A percentile compares a stretch with the other conserved stretches of the same genome.
phyloP scores from a whole-genome alignment of 371 early-diverging fungal genomes.

The Chytridium lagenaria region DNA sequence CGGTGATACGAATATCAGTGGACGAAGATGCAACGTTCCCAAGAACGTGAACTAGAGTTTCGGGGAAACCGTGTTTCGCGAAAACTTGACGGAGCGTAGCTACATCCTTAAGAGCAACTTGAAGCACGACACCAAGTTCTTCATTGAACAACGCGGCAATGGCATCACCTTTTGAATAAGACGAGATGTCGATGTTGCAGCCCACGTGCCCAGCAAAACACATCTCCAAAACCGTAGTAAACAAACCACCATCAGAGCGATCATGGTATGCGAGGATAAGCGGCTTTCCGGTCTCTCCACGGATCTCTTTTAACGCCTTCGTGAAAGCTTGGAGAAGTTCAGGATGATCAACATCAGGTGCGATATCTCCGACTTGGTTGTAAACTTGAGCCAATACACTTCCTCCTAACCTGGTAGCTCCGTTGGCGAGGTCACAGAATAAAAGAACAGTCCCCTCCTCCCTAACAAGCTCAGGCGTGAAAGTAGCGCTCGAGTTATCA shows the following conservation, averaged over 20 bases:
- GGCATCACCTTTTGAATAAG: constrained; percentile 61
- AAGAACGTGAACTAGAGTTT: constrained; percentile 63
- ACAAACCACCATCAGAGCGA: constrained; percentile 95
- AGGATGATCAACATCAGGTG: constrained; percentile 87
- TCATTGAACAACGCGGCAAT: constrained; percentile 84
- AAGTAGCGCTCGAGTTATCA: constrained; percentile 77
- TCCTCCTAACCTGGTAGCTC: constrained; percentile 89
- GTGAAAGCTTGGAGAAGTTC: constrained; percentile 77
- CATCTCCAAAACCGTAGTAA: constrained; percentile 91
- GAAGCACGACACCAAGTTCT: constrained; percentile 94
- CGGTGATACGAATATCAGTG: constrained; percentile 44
- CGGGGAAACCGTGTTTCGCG: constrained; percentile 55
- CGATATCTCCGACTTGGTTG: constrained; percentile 79
- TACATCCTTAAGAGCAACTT: constrained; percentile 71
- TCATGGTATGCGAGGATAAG: constrained; percentile 96
- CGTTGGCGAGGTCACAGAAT: constrained; percentile 83
- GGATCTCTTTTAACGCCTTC: constrained; percentile 66
- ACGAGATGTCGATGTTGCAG: constrained; percentile 55
- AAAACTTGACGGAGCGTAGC: constrained; percentile 64
- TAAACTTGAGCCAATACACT: constrained; percentile 93
- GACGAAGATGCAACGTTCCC: constrained; percentile 56
- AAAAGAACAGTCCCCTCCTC: constrained; percentile 66
- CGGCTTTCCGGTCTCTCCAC: constrained; percentile 45
- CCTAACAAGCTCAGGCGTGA: constrained; percentile 79
- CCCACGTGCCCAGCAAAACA: constrained; percentile 93